These are phyloP conservation scores for Quercus alba DNA, from an alignment of 306 rosid species.

Conservation along the genomic window DNA sequence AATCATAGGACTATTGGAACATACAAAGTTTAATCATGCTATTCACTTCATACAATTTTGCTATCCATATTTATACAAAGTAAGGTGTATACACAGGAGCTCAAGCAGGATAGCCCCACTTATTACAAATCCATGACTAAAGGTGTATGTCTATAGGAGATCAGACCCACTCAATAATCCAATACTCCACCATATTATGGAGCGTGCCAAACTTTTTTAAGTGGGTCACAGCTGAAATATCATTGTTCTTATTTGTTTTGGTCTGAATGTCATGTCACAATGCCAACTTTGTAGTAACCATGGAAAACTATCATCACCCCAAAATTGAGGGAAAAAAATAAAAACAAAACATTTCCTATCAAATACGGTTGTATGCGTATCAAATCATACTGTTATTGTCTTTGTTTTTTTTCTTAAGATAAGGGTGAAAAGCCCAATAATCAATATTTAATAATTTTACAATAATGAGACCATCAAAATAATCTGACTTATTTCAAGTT, in stretches of 20 bases:
- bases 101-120: no score
- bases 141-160: no score
- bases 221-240: conserved; percentile 17
- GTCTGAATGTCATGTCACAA: background rate
- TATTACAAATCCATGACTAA: no score
- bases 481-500: background rate
- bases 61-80: background rate
- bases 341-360: background rate
- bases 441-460: background rate
- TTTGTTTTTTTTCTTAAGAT: background rate
- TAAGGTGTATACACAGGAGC: background rate
- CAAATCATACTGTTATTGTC: background rate
- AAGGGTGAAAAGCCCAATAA: background rate
- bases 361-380: background rate
- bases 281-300: background rate
- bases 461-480: background rate
- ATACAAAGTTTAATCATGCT: background rate
- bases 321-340: background rate
- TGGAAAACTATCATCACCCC: background rate
- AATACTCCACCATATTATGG: conserved; percentile 4
- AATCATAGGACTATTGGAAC: background rate
- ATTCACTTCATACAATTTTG: background rate
- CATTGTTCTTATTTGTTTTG: background rate
- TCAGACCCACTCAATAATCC: conserved; percentile 8
- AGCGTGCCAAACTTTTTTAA: conserved; percentile 3